Conservation (phyloP, 2,329 filamentous ascomycete species). For the Fusarium penzigii region DNA sequence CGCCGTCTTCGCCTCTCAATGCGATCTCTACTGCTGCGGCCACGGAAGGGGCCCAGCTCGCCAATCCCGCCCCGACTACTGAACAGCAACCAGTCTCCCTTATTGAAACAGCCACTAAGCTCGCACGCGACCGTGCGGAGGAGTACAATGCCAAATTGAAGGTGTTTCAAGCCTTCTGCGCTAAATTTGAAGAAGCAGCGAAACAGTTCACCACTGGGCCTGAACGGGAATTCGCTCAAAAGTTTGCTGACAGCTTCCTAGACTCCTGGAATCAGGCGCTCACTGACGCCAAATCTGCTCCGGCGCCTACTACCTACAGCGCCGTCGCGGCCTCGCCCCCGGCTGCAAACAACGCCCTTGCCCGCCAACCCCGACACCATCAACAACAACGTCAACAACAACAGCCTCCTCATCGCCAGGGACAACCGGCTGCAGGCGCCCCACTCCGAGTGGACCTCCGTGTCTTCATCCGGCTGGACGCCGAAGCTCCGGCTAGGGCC, state of each 20-base stretch:
- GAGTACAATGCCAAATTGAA: slow-evolving; percentile 10
- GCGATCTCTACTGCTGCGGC: slow-evolving; percentile 1
- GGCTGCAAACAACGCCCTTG: not conserved
- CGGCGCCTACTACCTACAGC: slow-evolving; percentile 4
- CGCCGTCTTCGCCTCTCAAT: not conserved
- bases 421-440: slow-evolving; percentile 8
- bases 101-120: slow-evolving; percentile 4
- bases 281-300: not conserved
- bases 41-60: slow-evolving; percentile 6
- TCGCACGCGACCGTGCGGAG: slow-evolving; percentile 2
- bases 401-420: slow-evolving; percentile 10
- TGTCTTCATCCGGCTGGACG: slow-evolving; percentile 16
- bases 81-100: slow-evolving; percentile 6
- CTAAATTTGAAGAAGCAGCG: slow-evolving; percentile 9
- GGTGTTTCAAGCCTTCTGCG: slow-evolving; percentile 13
- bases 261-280: slow-evolving; percentile 11
- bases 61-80: not conserved
- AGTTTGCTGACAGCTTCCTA: slow-evolving; percentile 10
- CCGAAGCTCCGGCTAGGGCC: slow-evolving; percentile 6
- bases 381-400: slow-evolving; percentile 2
- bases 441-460: slow-evolving; percentile 13
- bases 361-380: not conserved
- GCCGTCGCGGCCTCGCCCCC: slow-evolving; percentile 1
- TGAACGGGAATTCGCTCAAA: slow-evolving; percentile 9
- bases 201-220: slow-evolving; percentile 6